These are phyloP conservation scores for Gaertneriomyces sp. DNA, from an alignment of 192 early-diverging fungal species.

Conservation along the genomic window DNA sequence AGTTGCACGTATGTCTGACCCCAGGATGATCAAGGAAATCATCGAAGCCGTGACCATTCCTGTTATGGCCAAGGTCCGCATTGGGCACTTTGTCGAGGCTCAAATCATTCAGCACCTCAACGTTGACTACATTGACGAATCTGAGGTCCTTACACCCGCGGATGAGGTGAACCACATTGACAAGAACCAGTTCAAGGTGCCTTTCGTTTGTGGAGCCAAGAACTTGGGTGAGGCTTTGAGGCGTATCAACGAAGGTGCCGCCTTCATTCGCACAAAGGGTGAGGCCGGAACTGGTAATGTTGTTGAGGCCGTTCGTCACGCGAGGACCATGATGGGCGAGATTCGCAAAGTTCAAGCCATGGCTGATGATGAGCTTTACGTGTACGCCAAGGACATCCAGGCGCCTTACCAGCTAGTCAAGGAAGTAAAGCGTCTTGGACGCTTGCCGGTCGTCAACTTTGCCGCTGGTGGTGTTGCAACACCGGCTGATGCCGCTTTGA, in stretches of 20 bases:
- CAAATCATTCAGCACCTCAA: slow-evolving; percentile 89
- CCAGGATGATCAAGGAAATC: slow-evolving; percentile 96
- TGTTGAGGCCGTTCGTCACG: slow-evolving; percentile 96
- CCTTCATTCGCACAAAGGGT: slow-evolving; percentile 98
- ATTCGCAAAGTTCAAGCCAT: slow-evolving; percentile 82
- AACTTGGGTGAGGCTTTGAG: slow-evolving; percentile 97
- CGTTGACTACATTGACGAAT: slow-evolving; percentile 97
- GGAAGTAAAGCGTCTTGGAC: slow-evolving; percentile 79
- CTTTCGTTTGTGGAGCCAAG: slow-evolving; percentile 94
- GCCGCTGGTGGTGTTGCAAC: slow-evolving; percentile 95
- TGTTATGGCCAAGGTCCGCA: slow-evolving; percentile 98
- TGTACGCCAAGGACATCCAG: slow-evolving; percentile 94
- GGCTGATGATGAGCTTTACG: slow-evolving; percentile 85
- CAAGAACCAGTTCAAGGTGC: slow-evolving; percentile 89
- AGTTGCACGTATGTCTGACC: slow-evolving; percentile 98
- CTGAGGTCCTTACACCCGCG: slow-evolving; percentile 91
- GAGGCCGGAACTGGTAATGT: slow-evolving; percentile 98
- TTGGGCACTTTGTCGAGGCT: slow-evolving; percentile 98
- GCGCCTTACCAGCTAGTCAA: slow-evolving; percentile 88
- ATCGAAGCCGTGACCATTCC: slow-evolving; percentile 93
- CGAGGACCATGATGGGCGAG: slow-evolving; percentile 79
- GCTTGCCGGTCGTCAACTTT: slow-evolving; percentile 97
- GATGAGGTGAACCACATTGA: slow-evolving; percentile 95
- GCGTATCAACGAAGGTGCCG: slow-evolving; percentile 93
- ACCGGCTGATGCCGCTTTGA: slow-evolving; percentile 95